phyloP scores from a whole-genome alignment of 2,329 filamentous ascomycete genomes.

The Simplicillium sp. region DNA sequence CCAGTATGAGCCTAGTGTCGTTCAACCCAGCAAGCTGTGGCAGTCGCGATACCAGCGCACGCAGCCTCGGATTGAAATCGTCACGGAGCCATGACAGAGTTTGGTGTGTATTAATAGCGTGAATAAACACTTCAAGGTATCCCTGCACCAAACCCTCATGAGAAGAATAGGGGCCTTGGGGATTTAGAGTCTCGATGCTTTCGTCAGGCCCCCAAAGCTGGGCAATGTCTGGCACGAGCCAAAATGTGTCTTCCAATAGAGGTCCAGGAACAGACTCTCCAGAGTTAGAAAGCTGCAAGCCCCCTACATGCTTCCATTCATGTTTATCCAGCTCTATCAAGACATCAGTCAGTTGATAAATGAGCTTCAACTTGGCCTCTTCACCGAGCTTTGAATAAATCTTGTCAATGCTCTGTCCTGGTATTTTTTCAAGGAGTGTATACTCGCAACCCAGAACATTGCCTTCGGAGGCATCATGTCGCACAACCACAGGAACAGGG shows the following conservation, averaged over 20 bases:
- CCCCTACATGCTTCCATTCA: slow-evolving; percentile 16
- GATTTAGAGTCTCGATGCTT: slow-evolving; percentile 16
- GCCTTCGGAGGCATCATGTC: slow-evolving; percentile 13
- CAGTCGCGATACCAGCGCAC: slow-evolving; percentile 11
- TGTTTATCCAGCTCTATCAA: slow-evolving; percentile 19
- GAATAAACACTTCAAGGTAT: slow-evolving; percentile 16
- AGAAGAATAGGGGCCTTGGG: slow-evolving; percentile 13
- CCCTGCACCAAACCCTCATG: slow-evolving; percentile 17
- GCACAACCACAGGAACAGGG: slow-evolving; percentile 21
- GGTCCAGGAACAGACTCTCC: slow-evolving; percentile 12
- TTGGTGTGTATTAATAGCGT: slow-evolving; percentile 15
- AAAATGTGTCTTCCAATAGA: slow-evolving; percentile 24
- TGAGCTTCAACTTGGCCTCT: slow-evolving; percentile 10
- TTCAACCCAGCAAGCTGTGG: slow-evolving; percentile 8
- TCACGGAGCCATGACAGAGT: slow-evolving; percentile 16
- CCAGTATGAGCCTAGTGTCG: slow-evolving; percentile 12
- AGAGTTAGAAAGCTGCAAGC: slow-evolving; percentile 11
- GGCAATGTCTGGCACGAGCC: slow-evolving; percentile 20
- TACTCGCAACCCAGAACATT: slow-evolving; percentile 22
- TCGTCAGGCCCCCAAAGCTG: slow-evolving; percentile 15
- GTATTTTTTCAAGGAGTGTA: slow-evolving; percentile 17
- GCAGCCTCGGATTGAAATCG: slow-evolving; percentile 15
- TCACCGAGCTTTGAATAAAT: slow-evolving; percentile 15
- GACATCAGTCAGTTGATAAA: slow-evolving; percentile 18
- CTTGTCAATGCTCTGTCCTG: slow-evolving; percentile 16